A percentile compares a stretch with the other conserved stretches of the same genome.
These are phyloP conservation scores for Casuarina equisetifolia DNA, from an alignment of 306 rosid species.

Conservation along the genomic window DNA sequence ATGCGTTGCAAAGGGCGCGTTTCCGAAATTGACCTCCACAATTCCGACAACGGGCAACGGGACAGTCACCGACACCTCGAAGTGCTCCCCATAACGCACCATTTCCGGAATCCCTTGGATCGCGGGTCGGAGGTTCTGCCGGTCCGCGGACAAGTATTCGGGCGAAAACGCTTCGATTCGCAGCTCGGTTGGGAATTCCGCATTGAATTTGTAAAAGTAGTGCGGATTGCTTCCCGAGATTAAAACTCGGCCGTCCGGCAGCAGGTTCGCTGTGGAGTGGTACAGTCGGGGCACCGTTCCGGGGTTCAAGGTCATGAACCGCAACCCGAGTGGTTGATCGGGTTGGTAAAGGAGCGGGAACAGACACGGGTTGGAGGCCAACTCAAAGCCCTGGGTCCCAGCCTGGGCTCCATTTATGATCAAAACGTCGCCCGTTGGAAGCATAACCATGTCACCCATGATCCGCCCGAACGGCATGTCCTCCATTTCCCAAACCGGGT, in stretches of 20 bases:
- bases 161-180: conserved; percentile 82
- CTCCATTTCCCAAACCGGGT: conserved; percentile 77
- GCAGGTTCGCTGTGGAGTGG: conserved; percentile 75
- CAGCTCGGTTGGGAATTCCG: conserved; percentile 67
- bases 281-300: conserved; percentile 76
- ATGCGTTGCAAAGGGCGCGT: conserved; percentile 83
- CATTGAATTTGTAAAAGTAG: conserved; percentile 48
- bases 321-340: conserved; percentile 64
- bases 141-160: conserved; percentile 59
- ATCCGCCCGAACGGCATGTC: conserved; percentile 80
- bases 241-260: conserved; percentile 75
- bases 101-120: conserved; percentile 53
- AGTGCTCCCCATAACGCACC: conserved; percentile 50
- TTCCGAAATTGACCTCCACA: conserved; percentile 67
- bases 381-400: conserved; percentile 76
- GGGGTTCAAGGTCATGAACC: conserved; percentile 81
- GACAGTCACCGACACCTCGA: conserved; percentile 60
- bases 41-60: conserved; percentile 64
- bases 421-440: conserved; percentile 72
- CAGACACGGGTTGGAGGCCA: conserved; percentile 68
- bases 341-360: conserved; percentile 73
- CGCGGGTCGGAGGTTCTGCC: conserved; percentile 59
- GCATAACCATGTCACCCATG: conserved; percentile 94
- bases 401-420: conserved; percentile 78
- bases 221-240: conserved; percentile 86